Evolutionary conservation across 2,329 filamentous ascomycete genomes (phyloP).

Genomic region (Juglanconis oblonga): DNA sequence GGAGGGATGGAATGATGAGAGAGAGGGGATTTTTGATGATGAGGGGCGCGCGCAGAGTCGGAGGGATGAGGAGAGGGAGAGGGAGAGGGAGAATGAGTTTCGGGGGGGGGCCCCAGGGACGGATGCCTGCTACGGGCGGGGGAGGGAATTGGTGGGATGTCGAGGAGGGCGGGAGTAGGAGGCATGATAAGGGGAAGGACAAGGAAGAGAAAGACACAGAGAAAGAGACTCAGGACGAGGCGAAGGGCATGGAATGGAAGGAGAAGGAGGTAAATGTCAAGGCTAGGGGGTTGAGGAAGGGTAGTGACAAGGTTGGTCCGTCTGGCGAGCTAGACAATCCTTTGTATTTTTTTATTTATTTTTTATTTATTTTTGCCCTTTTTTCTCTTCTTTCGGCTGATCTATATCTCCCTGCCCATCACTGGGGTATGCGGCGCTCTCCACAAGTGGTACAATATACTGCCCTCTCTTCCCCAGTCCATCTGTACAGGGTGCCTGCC

Average conservation of each 20-base stretch:
- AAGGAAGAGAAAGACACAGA: background rate
- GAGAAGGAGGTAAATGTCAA: too few species aligned
- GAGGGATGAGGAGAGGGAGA: conserved; percentile 44
- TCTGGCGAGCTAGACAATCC: background rate
- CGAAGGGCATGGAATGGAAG: too few species aligned
- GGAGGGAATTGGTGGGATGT: conserved; percentile 37
- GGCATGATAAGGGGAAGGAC: background rate
- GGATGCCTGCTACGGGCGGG: background rate
- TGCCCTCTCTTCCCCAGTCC: background rate
- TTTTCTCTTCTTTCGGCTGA: background rate
- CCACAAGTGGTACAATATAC: background rate
- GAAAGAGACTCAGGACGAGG: too few species aligned
- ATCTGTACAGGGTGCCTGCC: too few species aligned
- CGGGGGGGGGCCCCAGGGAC: conserved; percentile 23
- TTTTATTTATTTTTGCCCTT: too few species aligned
- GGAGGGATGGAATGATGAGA: conserved; percentile 27
- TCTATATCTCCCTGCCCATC: background rate
- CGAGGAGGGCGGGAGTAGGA: conserved; percentile 23
- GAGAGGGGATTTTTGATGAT: conserved; percentile 52
- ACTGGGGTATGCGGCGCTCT: background rate
- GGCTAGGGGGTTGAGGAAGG: background rate
- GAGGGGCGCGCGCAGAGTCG: conserved; percentile 45
- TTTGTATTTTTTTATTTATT: too few species aligned
- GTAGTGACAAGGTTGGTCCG: background rate
- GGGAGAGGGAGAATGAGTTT: conserved; percentile 31